phyloP scores from a whole-genome alignment of 106 monocot species.

The Hemerocallis citrina region DNA sequence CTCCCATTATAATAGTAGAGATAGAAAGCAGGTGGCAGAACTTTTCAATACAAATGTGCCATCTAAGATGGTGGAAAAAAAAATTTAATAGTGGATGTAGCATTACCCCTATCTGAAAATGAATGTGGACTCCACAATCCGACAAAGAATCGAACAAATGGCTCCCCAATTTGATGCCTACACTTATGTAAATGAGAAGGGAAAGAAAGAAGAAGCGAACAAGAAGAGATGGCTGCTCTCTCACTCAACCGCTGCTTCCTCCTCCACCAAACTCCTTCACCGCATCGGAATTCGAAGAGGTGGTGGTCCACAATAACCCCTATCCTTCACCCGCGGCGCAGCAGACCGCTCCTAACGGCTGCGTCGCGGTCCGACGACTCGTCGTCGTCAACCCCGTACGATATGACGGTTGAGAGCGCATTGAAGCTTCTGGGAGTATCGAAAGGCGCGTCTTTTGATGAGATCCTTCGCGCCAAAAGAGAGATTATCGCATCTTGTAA shows the following conservation, averaged over 20 bases:
- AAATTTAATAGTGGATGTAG: too few relatives aligned
- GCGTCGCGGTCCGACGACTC: constrained; percentile 54
- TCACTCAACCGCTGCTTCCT: constrained; percentile 27
- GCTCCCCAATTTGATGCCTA: too few relatives aligned
- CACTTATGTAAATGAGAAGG: too few relatives aligned
- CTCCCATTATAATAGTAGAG: too few relatives aligned
- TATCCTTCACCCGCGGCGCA: not conserved
- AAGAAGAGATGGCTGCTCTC: constrained; percentile 35
- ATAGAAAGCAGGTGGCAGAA: too few relatives aligned
- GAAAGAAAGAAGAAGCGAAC: too few relatives aligned
- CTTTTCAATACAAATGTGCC: too few relatives aligned
- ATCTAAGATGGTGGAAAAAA: too few relatives aligned
- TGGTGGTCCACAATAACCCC: constrained; percentile 1
- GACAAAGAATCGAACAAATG: too few relatives aligned
- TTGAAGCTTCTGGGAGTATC: constrained; percentile 76
- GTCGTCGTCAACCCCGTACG: constrained; percentile 69
- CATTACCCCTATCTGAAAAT: too few relatives aligned
- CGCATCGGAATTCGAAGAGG: constrained; percentile 2
- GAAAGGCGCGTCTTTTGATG: constrained; percentile 85
- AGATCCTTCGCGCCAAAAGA: constrained; percentile 88
- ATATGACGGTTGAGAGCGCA: constrained; percentile 86
- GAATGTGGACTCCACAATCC: too few relatives aligned
- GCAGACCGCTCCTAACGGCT: constrained; percentile 1
- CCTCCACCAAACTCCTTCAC: constrained; percentile 9
- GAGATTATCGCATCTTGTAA: constrained; percentile 51